A percentile compares a stretch with the other conserved stretches of the same genome.
These are phyloP conservation scores for Aspergillus fischeri DNA, from an alignment of 2,329 filamentous ascomycete genomes.

Conservation along the genomic window DNA sequence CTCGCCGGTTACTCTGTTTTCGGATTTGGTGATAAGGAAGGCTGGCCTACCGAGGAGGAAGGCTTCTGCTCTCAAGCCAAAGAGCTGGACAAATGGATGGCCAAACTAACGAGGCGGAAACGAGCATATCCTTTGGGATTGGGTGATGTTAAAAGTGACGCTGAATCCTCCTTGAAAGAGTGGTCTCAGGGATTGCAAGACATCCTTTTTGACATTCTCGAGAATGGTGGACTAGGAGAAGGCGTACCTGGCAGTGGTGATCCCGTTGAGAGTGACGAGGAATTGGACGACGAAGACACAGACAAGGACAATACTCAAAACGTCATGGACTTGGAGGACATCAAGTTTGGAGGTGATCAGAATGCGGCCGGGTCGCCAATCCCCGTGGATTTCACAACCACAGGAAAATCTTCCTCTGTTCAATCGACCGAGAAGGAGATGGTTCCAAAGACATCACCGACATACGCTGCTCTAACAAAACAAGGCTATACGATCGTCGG, in stretches of 20 bases:
- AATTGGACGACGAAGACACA: conserved; percentile 55
- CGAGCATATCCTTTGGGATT: conserved; percentile 84
- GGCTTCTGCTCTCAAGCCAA: conserved; percentile 92
- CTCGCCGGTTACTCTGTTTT: conserved; percentile 89
- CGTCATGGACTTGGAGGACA: conserved; percentile 79
- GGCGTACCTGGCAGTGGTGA: conserved; percentile 77
- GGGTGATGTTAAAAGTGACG: conserved; percentile 78
- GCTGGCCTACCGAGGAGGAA: conserved; percentile 85
- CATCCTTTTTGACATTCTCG: conserved; percentile 58
- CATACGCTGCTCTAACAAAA: conserved; percentile 83
- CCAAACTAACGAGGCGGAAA: conserved; percentile 82
- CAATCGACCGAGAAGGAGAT: conserved; percentile 68
- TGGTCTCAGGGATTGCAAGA: conserved; percentile 74
- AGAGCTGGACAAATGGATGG: conserved; percentile 93
- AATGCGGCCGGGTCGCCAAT: conserved; percentile 47
- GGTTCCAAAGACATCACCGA: conserved; percentile 88
- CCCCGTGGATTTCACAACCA: conserved; percentile 75
- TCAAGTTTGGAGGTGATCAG: conserved; percentile 48
- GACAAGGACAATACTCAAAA: conserved; percentile 46
- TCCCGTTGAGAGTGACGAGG: conserved; percentile 77
- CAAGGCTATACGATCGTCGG: conserved; percentile 96
- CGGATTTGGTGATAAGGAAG: conserved; percentile 85
- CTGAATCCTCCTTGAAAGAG: conserved; percentile 62
- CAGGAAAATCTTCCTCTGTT: conserved; percentile 40
- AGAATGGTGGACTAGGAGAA: conserved; percentile 54